Evolutionary conservation across 768 basidiomycete genomes (phyloP).

Genomic region (Lactarius hatsudake): DNA sequence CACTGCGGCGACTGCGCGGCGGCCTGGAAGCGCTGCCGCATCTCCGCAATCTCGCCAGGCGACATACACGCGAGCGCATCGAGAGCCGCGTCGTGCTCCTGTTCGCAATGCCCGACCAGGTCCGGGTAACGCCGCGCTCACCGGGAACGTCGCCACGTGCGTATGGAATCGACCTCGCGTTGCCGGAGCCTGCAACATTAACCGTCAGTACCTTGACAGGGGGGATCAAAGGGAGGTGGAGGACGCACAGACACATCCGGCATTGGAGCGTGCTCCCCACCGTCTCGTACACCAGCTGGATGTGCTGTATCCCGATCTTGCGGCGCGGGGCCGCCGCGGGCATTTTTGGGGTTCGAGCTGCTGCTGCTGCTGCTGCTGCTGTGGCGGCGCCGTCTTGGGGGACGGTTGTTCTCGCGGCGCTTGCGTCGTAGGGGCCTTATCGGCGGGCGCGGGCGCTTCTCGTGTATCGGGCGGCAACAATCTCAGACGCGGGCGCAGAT

Average conservation of each 20-base stretch:
- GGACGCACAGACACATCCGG: constrained; percentile 24
- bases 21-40: constrained; percentile 13
- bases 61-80: constrained; percentile 20
- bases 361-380: neutral
- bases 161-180: constrained; percentile 17
- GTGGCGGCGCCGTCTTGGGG: neutral
- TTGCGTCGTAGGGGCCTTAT: neutral
- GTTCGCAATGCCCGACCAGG: constrained; percentile 20
- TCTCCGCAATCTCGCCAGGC: constrained; percentile 15
- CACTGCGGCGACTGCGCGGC: neutral
- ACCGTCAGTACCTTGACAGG: neutral
- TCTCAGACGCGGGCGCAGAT: neutral
- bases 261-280: constrained; percentile 15
- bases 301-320: constrained; percentile 24
- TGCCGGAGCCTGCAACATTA: constrained; percentile 5
- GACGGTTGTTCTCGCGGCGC: neutral
- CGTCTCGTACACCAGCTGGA: constrained; percentile 21
- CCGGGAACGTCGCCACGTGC: constrained; percentile 5
- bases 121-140: constrained; percentile 8
- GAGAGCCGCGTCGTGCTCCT: constrained; percentile 19
- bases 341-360: neutral
- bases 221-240: too few relatives aligned
- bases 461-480: neutral
- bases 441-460: neutral
- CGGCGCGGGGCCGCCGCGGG: neutral